Conservation (phyloP, 306 rosid genomes). For the Sophora flavescens region DNA sequence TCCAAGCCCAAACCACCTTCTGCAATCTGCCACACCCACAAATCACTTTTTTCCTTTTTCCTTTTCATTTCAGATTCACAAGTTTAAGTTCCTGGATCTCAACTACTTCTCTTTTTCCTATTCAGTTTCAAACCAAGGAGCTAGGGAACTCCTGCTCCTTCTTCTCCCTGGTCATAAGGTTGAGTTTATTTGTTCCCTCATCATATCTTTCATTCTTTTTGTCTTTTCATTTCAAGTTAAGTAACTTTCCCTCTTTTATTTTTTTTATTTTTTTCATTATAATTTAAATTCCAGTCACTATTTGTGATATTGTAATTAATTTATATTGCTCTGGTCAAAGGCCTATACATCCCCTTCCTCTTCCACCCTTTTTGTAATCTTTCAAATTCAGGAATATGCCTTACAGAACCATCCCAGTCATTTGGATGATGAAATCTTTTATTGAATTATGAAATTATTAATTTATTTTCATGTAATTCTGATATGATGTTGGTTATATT, state of each 20-base stretch:
- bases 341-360: background rate
- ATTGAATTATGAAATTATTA: slow-evolving; percentile 10
- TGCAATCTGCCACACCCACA: slow-evolving; percentile 18
- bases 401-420: background rate
- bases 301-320: slow-evolving; percentile 13
- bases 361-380: background rate
- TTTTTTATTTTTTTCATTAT: background rate
- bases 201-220: slow-evolving; percentile 5
- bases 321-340: slow-evolving; percentile 9
- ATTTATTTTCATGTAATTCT: slow-evolving; percentile 33
- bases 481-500: background rate
- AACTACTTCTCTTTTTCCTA: slow-evolving; percentile 35
- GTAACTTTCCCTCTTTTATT: background rate
- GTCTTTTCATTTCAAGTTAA: slow-evolving; percentile 9
- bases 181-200: slow-evolving; percentile 17
- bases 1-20: background rate
- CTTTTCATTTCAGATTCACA: slow-evolving; percentile 10
- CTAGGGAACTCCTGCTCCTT: slow-evolving; percentile 47
- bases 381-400: background rate
- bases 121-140: slow-evolving; percentile 29
- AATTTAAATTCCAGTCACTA: background rate
- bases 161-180: slow-evolving; percentile 32
- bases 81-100: slow-evolving; percentile 21
- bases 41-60: background rate
- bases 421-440: background rate